Percentiles rank a stretch among this genome's conserved stretches.
Evolutionary conservation across 208 protist species (phyloP).

Genomic region (Zelonia costaricensis): DNA sequence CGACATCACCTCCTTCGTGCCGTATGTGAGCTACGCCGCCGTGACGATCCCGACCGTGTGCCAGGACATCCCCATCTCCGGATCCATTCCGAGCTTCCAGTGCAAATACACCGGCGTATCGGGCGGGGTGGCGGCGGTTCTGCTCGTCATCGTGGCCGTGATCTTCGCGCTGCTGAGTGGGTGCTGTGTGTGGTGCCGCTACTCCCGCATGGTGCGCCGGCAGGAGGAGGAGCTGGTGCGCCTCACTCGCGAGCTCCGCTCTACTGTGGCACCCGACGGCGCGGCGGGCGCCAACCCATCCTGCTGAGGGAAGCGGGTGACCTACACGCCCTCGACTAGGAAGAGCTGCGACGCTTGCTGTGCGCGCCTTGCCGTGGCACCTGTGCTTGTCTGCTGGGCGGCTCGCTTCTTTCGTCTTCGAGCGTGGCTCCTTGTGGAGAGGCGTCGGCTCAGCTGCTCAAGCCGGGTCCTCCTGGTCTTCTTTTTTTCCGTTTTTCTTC

Average conservation of each 20-base stretch:
- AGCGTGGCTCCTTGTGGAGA: too few species aligned
- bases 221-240: constrained; percentile 29
- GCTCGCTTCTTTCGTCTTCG: too few species aligned
- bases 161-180: constrained; percentile 30
- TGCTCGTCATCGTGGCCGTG: constrained; percentile 23
- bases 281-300: background rate
- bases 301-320: background rate
- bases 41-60: constrained; percentile 12
- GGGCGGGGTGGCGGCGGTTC: constrained; percentile 8
- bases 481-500: too few species aligned
- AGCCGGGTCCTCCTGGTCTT: too few species aligned
- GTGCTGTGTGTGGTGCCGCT: constrained; percentile 34
- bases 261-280: background rate
- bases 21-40: constrained; percentile 14
- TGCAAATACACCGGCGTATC: constrained; percentile 15
- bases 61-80: background rate
- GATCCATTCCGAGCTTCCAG: constrained; percentile 25
- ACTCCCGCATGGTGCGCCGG: constrained; percentile 26
- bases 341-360: too few species aligned
- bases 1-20: constrained; percentile 39
- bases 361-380: too few species aligned
- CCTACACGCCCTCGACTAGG: too few species aligned
- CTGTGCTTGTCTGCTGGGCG: too few species aligned
- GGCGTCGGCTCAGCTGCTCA: too few species aligned
- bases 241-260: constrained; percentile 16